phyloP scores from a whole-genome alignment of 108 stramenopile species.

The Cyclotella choctawhatcheeana region DNA sequence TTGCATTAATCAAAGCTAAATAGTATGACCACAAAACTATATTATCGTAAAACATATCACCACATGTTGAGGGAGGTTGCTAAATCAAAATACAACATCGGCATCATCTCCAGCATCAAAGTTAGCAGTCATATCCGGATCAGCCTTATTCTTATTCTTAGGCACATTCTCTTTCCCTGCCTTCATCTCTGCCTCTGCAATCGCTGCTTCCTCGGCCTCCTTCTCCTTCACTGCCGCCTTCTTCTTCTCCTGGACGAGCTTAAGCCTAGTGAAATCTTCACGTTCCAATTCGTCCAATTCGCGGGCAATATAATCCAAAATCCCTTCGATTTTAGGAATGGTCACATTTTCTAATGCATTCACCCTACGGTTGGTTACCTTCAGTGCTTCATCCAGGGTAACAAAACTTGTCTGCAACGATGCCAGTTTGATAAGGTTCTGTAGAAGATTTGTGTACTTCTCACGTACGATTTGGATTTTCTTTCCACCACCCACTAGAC shows the following conservation, averaged over 20 bases:
- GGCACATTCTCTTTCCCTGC: slow-evolving; percentile 9
- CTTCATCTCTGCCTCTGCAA: slow-evolving; percentile 26
- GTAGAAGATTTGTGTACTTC: slow-evolving; percentile 88
- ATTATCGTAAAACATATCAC: slow-evolving; percentile 1
- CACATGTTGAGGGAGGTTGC: no score
- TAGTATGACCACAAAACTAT: neutral
- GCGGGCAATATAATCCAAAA: slow-evolving; percentile 92
- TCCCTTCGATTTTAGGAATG: slow-evolving; percentile 94
- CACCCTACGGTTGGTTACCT: slow-evolving; percentile 97
- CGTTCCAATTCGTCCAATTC: slow-evolving; percentile 99
- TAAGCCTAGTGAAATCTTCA: slow-evolving; percentile 98
- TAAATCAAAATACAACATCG: slow-evolving; percentile 87
- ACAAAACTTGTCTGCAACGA: slow-evolving; percentile 97
- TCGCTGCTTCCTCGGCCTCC: slow-evolving; percentile 33
- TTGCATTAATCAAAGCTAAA: neutral
- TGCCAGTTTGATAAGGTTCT: slow-evolving; percentile 93
- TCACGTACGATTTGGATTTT: slow-evolving; percentile 92
- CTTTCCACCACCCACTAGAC: slow-evolving; percentile 96
- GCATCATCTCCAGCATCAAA: slow-evolving; percentile 84
- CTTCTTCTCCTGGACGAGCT: slow-evolving; percentile 94
- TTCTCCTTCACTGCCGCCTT: slow-evolving; percentile 57
- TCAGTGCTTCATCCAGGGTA: slow-evolving; percentile 97
- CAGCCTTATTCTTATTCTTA: slow-evolving; percentile 55
- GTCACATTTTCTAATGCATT: slow-evolving; percentile 99
- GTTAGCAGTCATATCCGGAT: slow-evolving; percentile 73